These are phyloP conservation scores for Cunninghamia lanceolata DNA, from an alignment of 75 land plant genomes.

Conservation along the genomic window DNA sequence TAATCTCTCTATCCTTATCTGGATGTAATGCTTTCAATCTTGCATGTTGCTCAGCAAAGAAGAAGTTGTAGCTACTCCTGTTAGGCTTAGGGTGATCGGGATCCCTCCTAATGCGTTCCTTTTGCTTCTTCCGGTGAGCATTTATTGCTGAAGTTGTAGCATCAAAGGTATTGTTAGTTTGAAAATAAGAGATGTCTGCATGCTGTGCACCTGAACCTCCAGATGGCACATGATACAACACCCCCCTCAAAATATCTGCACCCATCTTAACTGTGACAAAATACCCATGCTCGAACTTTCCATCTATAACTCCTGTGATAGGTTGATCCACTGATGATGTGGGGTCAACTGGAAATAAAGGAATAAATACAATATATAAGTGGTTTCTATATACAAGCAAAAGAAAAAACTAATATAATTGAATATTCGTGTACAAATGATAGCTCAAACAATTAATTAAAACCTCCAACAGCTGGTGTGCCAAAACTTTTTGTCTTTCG, in stretches of 20 bases:
- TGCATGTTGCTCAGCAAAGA: conserved; percentile 78
- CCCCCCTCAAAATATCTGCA: conserved; percentile 58
- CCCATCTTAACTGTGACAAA: conserved; percentile 73
- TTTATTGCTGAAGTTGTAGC: conserved; percentile 17
- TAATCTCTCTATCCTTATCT: conserved; percentile 73
- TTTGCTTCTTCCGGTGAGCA: conserved; percentile 21
- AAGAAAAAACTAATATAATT: neutral
- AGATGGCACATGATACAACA: conserved; percentile 60
- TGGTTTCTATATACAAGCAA: neutral
- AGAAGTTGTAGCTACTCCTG: conserved; percentile 90
- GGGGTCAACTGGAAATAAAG: conserved; percentile 29
- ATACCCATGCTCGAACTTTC: conserved; percentile 84
- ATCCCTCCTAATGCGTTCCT: conserved; percentile 56
- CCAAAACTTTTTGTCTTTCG: conserved; percentile 10
- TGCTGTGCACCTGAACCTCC: conserved; percentile 24
- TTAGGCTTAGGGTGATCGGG: conserved; percentile 82
- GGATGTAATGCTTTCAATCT: conserved; percentile 59
- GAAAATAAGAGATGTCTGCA: conserved; percentile 17
- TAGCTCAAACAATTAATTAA: neutral
- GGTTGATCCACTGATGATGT: conserved; percentile 30
- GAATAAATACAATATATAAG: neutral
- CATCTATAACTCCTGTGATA: conserved; percentile 71
- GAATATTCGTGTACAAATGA: neutral
- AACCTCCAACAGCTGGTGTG: conserved; percentile 13
- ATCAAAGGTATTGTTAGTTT: conserved; percentile 12